Percentiles rank a stretch among this genome's conserved stretches.
These are phyloP conservation scores for Betula pendula DNA, from an alignment of 306 rosid species.

Conservation along the genomic window DNA sequence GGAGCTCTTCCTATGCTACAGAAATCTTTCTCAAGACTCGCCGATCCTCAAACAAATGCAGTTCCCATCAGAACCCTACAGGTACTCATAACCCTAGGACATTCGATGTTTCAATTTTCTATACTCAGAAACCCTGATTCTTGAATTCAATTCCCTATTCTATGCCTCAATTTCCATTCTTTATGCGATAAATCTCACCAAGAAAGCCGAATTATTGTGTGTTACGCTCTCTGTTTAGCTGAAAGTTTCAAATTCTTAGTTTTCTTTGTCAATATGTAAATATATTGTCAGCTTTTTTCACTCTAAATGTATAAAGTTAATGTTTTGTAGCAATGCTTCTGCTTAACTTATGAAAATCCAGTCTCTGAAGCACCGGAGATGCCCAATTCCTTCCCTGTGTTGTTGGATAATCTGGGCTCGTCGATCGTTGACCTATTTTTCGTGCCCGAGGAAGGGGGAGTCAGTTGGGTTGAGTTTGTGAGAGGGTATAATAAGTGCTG, in stretches of 20 bases:
- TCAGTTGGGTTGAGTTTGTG: conserved; percentile 74
- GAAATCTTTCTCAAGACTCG: conserved; percentile 62
- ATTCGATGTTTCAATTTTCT: neutral
- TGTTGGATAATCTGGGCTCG: conserved; percentile 67
- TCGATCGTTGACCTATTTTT: conserved; percentile 60
- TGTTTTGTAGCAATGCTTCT: conserved; percentile 61
- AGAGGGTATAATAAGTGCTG: conserved; percentile 74
- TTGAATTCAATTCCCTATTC: neutral
- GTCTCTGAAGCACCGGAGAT: conserved; percentile 26
- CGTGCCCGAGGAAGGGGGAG: conserved; percentile 48
- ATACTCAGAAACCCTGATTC: neutral
- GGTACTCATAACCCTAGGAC: conserved; percentile 35
- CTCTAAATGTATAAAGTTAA: conserved; percentile 14
- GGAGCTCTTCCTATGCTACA: conserved; percentile 84
- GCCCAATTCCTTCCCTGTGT: conserved; percentile 44
- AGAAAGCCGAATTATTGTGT: neutral
- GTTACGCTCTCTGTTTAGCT: neutral
- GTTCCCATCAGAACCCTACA: conserved; percentile 51
- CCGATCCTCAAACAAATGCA: conserved; percentile 51
- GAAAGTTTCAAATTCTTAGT: too few relatives aligned
- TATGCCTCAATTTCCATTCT: neutral
- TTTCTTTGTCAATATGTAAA: too few relatives aligned
- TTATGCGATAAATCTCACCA: neutral
- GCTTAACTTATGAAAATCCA: conserved; percentile 39
- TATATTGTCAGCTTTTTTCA: neutral